Evolutionary conservation across 163 green algal genomes (phyloP).

Genomic region (Volvox carteri): DNA sequence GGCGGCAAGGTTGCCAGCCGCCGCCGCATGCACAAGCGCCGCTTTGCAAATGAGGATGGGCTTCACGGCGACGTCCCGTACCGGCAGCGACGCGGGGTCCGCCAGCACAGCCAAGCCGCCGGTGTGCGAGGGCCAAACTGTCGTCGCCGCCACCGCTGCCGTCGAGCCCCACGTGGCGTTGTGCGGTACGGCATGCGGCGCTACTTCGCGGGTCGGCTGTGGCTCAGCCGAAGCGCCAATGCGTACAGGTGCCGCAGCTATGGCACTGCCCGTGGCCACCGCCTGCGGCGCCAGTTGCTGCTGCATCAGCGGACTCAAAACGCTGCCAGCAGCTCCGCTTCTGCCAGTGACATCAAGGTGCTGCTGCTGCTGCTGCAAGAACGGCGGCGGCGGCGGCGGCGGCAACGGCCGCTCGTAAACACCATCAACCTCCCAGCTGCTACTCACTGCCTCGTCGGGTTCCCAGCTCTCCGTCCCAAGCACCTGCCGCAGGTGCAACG

Average conservation of each 20-base stretch:
- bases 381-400: not conserved
- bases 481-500: slow-evolving; percentile 40
- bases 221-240: not conserved
- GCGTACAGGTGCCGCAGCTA: too few species aligned
- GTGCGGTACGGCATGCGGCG: not conserved
- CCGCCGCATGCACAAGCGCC: not conserved
- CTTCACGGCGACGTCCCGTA: slow-evolving; percentile 31
- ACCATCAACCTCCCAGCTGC: slow-evolving; percentile 42
- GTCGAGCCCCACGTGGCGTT: not conserved
- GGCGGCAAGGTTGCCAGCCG: not conserved
- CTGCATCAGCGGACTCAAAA: not conserved
- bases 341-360: not conserved
- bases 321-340: not conserved
- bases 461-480: slow-evolving; percentile 42
- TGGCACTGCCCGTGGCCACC: too few species aligned
- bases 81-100: not conserved
- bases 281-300: not conserved
- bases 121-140: not conserved
- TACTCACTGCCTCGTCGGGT: not conserved
- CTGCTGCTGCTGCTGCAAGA: slow-evolving; percentile 7
- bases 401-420: not conserved
- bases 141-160: not conserved
- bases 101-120: slow-evolving; percentile 21
- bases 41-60: slow-evolving; percentile 51
- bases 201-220: not conserved